Evolutionary conservation across 75 land plant species (phyloP).

Genomic region (Sequoia sempervirens): DNA sequence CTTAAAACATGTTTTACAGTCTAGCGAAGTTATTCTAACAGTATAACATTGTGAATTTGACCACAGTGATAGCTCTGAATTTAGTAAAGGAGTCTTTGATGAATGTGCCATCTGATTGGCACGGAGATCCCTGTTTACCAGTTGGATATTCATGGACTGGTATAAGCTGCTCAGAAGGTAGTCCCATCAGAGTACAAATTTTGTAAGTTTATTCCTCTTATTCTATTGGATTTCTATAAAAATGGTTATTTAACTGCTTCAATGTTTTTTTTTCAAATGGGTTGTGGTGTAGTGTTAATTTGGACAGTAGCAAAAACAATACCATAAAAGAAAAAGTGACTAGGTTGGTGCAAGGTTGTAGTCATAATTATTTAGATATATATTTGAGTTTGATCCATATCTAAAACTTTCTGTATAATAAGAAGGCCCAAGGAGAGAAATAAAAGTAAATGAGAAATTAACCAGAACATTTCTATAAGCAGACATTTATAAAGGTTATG

Average conservation of each 20-base stretch:
- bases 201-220: slow-evolving; percentile 39
- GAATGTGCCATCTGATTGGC: slow-evolving; percentile 55
- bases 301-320: not conserved
- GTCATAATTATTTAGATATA: too few species aligned
- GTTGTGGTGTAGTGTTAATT: not conserved
- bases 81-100: slow-evolving; percentile 21
- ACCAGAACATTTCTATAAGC: too few species aligned
- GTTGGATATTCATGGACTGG: slow-evolving; percentile 54
- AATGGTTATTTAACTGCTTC: not conserved
- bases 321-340: not conserved
- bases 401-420: too few species aligned
- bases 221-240: not conserved
- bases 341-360: not conserved
- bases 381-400: too few species aligned
- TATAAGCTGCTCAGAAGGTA: slow-evolving; percentile 43
- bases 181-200: slow-evolving; percentile 29
- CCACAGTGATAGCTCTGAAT: slow-evolving; percentile 47
- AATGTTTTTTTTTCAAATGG: not conserved
- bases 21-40: not conserved
- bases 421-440: not conserved
- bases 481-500: too few species aligned
- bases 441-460: too few species aligned
- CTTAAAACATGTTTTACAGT: not conserved
- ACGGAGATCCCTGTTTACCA: slow-evolving; percentile 73
- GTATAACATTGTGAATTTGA: not conserved